Evolutionary conservation across 2,329 filamentous ascomycete genomes (phyloP).

Genomic region (Calonectria pteridis): DNA sequence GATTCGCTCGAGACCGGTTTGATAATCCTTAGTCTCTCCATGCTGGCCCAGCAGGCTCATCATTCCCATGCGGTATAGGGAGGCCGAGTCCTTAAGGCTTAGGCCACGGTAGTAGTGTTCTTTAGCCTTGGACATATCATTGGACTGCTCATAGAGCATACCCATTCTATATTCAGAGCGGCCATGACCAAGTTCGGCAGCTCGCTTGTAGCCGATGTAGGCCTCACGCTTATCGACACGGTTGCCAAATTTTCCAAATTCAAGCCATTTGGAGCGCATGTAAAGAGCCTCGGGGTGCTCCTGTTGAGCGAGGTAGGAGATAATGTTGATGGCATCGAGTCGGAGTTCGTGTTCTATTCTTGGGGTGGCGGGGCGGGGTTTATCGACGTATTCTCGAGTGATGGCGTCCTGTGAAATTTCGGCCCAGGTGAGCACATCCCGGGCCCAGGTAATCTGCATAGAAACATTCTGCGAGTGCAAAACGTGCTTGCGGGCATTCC

Average conservation of each 20-base stretch:
- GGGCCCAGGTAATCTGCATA: constrained; percentile 97
- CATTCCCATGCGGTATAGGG: constrained; percentile 90
- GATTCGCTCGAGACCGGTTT: constrained; percentile 84
- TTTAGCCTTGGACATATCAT: constrained; percentile 91
- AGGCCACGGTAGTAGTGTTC: constrained; percentile 90
- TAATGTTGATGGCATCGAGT: constrained; percentile 90
- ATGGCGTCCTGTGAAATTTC: constrained; percentile 86
- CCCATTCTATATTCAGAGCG: constrained; percentile 96
- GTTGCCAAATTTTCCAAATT: constrained; percentile 96
- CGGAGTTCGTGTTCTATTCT: constrained; percentile 89
- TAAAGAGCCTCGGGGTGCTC: constrained; percentile 95
- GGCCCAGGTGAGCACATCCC: constrained; percentile 90
- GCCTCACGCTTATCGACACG: constrained; percentile 95
- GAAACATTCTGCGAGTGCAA: constrained; percentile 94
- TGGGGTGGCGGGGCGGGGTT: constrained; percentile 79
- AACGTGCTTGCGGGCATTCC: constrained; percentile 85
- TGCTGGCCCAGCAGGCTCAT: constrained; percentile 97
- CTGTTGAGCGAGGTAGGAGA: constrained; percentile 90
- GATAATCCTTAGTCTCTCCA: constrained; percentile 85
- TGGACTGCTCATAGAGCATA: constrained; percentile 97
- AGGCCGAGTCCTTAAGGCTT: constrained; percentile 86
- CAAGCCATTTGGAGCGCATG: constrained; percentile 95
- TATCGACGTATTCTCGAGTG: constrained; percentile 68
- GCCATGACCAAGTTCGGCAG: constrained; percentile 87
- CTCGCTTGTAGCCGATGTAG: constrained; percentile 85